phyloP scores from a whole-genome alignment of 345 rosid species.

The Brassica incana region DNA sequence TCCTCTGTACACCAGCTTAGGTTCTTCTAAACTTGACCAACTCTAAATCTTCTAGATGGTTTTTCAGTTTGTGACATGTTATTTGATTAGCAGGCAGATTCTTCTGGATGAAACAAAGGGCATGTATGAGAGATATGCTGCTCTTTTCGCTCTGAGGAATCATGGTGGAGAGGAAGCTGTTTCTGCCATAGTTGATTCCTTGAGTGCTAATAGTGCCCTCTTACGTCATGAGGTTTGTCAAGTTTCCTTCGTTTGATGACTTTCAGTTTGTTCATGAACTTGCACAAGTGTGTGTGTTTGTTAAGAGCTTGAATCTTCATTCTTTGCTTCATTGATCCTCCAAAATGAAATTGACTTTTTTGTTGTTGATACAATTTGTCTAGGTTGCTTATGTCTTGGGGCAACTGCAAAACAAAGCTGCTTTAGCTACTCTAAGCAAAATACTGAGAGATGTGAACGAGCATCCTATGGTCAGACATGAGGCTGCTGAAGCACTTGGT shows the following conservation, averaged over 20 bases:
- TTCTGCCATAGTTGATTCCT: constrained; percentile 76
- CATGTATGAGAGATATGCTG: constrained; percentile 94
- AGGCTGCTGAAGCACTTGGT: constrained; percentile 98
- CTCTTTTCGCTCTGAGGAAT: constrained; percentile 85
- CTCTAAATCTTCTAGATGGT: not conserved
- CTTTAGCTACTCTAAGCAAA: constrained; percentile 70
- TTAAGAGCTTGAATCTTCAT: not conserved
- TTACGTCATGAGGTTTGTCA: constrained; percentile 82
- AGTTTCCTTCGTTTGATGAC: constrained; percentile 19
- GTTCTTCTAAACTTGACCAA: constrained; percentile 41
- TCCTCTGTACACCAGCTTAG: constrained; percentile 66
- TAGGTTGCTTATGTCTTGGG: constrained; percentile 98
- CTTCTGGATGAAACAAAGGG: constrained; percentile 78
- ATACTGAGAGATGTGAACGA: constrained; percentile 69
- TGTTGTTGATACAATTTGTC: constrained; percentile 3
- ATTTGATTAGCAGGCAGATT: constrained; percentile 49
- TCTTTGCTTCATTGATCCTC: not conserved
- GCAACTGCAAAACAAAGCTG: constrained; percentile 88
- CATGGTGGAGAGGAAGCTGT: constrained; percentile 83
- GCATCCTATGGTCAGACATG: constrained; percentile 99
- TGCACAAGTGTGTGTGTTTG: not conserved
- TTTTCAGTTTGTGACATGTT: constrained; percentile 11
- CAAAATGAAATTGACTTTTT: not conserved
- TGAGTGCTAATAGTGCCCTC: constrained; percentile 76
- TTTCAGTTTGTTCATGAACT: not conserved